Conservation (phyloP, 495 filamentous ascomycete species). For the Poronia punctata region DNA sequence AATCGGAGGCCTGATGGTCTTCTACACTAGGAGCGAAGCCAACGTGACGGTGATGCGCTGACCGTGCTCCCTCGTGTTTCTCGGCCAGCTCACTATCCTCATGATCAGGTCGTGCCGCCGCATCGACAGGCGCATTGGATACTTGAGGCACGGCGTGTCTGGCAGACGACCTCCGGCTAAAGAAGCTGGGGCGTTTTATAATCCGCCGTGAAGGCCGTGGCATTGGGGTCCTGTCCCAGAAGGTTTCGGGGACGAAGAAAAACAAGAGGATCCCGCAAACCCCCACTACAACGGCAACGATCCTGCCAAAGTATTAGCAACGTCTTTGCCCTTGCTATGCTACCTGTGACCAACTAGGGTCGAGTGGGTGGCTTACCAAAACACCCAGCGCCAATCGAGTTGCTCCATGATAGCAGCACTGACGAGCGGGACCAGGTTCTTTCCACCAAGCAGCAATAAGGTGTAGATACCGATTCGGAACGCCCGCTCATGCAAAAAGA, state of each 20-base stretch:
- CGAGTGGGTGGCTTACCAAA: constrained; percentile 69
- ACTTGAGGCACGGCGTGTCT: constrained; percentile 9
- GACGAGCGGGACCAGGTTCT: constrained; percentile 84
- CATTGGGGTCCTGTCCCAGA: constrained; percentile 83
- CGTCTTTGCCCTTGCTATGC: no score
- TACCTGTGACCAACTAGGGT: no score
- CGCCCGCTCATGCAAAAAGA: constrained; percentile 89
- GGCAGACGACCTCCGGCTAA: constrained; percentile 35
- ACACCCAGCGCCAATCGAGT: constrained; percentile 86
- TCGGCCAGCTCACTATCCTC: constrained; percentile 3
- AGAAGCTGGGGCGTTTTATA: constrained; percentile 28
- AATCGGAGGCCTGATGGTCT: background rate
- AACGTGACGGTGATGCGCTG: constrained; percentile 33
- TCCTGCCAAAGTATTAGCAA: no score
- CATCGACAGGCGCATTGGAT: background rate
- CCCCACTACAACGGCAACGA: constrained; percentile 79
- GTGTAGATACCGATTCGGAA: constrained; percentile 97
- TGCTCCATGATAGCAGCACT: constrained; percentile 78
- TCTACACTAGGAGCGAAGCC: constrained; percentile 45
- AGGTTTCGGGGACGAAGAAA: constrained; percentile 91
- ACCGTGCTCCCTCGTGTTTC: constrained; percentile 3
- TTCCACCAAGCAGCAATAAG: constrained; percentile 78
- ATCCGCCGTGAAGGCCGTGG: constrained; percentile 37
- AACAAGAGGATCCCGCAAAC: constrained; percentile 69
- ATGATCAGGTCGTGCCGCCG: constrained; percentile 6